Evolutionary conservation across 306 rosid genomes (phyloP), one percentile per base, ranked within the genome.

Genomic region (Begonia masoniana): DNA sequence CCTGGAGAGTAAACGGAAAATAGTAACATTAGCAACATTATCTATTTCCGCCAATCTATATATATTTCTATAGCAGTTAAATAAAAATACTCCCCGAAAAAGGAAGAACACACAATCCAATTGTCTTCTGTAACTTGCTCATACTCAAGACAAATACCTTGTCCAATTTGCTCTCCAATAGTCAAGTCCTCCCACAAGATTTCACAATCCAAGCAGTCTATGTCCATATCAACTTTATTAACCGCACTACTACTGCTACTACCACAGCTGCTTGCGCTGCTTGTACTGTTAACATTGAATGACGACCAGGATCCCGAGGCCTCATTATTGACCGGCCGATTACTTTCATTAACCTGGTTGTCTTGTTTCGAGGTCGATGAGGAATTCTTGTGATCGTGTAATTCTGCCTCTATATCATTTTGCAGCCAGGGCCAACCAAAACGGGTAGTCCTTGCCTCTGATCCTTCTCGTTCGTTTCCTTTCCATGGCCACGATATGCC

Each of bases 221-320:
- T 70, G 53, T 92, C 99, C 52, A 71, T 50, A 43, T 92, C 99
- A 50, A 74, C 74, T 78, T 82, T 92, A 69, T 76, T 92, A 58
- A 77, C 65, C 47, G 84, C 78, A 62, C 80, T 70, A 56, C 92
- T 86, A 73, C 78, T 86, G 43, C 82, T 78, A 73, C 99, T 86
- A 57, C 99, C 99, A 42, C 85, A 73, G 78, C 99, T 92, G 75
- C 99, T 83, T 55, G 79, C 96, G 81, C 99, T 92, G 71, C 99
- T 79, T 54, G 88, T 77, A 74, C 96, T 87, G 83, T 86, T 92
- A 62, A 81, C 73, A 74, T 92, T 87, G 60, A 79, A 68, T 13
- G 82, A 70, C 41, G 81, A 76, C 92, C 89, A 84, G 57, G 95
- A 87, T 43, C 84, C 86, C 0, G 87, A 56, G 52, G 85, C 93